These are phyloP conservation scores for Parachaetomium inaequale DNA, from an alignment of 495 filamentous ascomycete species.

Conservation along the genomic window DNA sequence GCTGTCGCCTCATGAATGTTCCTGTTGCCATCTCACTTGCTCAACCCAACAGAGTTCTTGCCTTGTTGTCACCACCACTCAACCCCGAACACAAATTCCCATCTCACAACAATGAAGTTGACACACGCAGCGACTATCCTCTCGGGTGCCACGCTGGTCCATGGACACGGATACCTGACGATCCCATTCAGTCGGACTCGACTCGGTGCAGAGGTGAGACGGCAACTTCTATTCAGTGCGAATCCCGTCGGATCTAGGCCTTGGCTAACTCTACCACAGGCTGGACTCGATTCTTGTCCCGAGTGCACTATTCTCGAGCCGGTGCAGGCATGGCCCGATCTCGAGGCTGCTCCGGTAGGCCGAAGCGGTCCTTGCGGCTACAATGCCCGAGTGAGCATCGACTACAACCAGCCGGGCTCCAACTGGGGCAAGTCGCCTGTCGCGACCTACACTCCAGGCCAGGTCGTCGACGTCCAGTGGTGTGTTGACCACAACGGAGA, in stretches of 20 bases:
- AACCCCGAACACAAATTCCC: neutral
- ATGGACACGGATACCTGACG: constrained; percentile 51
- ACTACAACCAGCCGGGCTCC: constrained; percentile 50
- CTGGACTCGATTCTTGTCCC: constrained; percentile 51
- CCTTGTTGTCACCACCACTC: neutral
- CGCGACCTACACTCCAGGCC: constrained; percentile 45
- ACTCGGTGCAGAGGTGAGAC: constrained; percentile 45
- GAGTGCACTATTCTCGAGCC: constrained; percentile 58
- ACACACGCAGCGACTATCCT: constrained; percentile 9
- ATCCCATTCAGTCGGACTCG: constrained; percentile 47
- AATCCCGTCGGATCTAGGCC: neutral
- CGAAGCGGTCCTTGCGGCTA: constrained; percentile 55
- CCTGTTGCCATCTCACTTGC: neutral
- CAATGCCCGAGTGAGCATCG: constrained; percentile 52
- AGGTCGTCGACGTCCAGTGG: constrained; percentile 51
- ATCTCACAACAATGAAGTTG: constrained; percentile 21
- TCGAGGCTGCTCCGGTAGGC: constrained; percentile 45
- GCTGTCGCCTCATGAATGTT: too few relatives aligned
- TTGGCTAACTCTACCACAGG: constrained; percentile 29
- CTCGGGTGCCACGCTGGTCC: constrained; percentile 19
- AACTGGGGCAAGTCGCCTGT: constrained; percentile 48
- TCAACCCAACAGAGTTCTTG: neutral
- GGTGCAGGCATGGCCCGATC: constrained; percentile 50
- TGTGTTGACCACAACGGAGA: constrained; percentile 58
- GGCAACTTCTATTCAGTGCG: neutral